A percentile compares a stretch with the other conserved stretches of the same genome.
Evolutionary conservation across 257 asterid species (phyloP).

Genomic region (Plantago major): DNA sequence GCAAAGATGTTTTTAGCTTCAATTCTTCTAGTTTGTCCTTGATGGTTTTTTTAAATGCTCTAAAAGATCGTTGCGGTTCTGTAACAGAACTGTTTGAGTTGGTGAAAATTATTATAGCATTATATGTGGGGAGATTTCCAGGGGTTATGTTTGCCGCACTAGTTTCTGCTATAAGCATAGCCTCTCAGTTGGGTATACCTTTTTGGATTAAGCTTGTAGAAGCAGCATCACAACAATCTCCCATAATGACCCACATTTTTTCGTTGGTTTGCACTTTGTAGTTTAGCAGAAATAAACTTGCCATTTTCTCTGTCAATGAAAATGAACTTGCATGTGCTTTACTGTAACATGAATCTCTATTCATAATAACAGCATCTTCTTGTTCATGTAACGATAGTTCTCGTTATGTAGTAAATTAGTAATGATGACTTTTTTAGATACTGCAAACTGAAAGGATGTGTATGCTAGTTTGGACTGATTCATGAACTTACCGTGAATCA

Average conservation of each 20-base stretch:
- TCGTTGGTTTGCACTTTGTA: too few relatives aligned
- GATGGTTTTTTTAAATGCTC: slow-evolving; percentile 2
- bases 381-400: too few relatives aligned
- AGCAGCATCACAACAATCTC: too few relatives aligned
- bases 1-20: slow-evolving; percentile 13
- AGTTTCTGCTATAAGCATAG: background rate
- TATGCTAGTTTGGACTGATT: slow-evolving; percentile 14
- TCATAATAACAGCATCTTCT: too few relatives aligned
- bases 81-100: background rate
- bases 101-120: background rate
- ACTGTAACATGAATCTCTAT: too few relatives aligned
- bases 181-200: background rate
- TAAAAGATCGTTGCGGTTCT: background rate
- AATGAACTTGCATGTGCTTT: too few relatives aligned
- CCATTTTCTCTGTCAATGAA: too few relatives aligned
- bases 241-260: too few relatives aligned
- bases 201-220: background rate
- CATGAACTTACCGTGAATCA: slow-evolving; percentile 24
- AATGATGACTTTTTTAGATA: background rate
- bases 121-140: background rate
- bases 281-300: too few relatives aligned
- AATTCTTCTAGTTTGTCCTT: slow-evolving; percentile 18
- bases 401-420: too few relatives aligned
- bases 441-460: slow-evolving; percentile 8
- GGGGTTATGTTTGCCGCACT: background rate